Base-by-base conservation (phyloP, 345 rosid species). In the Erucastrum elatum region DNA sequence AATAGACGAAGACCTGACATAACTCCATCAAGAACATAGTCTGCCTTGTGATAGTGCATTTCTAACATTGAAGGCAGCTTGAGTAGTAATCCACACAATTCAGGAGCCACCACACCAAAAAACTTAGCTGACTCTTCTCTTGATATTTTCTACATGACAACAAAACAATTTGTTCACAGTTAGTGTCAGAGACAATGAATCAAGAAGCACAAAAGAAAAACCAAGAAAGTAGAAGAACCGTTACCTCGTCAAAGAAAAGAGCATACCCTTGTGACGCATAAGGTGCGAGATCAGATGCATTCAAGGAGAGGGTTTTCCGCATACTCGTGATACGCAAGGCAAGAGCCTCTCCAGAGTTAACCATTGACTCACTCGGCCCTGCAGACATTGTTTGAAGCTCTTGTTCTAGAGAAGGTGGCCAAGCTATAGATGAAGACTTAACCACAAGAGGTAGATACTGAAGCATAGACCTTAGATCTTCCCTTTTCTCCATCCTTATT, bases 241-340 rank as follows among this genome's bases (percentile, higher is more conserved):
- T 66, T 75, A 89, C 96, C 84, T 87, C 85, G 35, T 90, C 91
- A 71, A 94, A 92, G 89, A 82, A 90, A 75, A 82, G 83, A 21
- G 85, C 71, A 66, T 84, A 89, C 1, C 97, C 96, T 51, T 77
- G 74, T 13, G 64, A 65, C 9, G 89, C 68, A 62, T 21, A 77
- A 64, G 81, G 87, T 56, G 86, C 69, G 37, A 86, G 84, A 17
- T 82, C 51, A 27, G 79, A 80, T 59, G 77, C 77, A 25, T 72
- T 75, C 72, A 85, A 76, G 29, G 85, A 77, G 31, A 89, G 87
- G 26, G 89, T 82, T 61, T 29, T 63, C 66, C 88, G 80, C 72
- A 90, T 79, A 77, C 61, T 82, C 35, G 80, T 81, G 73, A 92
- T 83, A 72, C 85, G 85, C 4, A 59, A 66, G 58, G 85, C 86